Evolutionary conservation across 2,329 filamentous ascomycete genomes (phyloP).

Genomic region (Phialophora chinensis): DNA sequence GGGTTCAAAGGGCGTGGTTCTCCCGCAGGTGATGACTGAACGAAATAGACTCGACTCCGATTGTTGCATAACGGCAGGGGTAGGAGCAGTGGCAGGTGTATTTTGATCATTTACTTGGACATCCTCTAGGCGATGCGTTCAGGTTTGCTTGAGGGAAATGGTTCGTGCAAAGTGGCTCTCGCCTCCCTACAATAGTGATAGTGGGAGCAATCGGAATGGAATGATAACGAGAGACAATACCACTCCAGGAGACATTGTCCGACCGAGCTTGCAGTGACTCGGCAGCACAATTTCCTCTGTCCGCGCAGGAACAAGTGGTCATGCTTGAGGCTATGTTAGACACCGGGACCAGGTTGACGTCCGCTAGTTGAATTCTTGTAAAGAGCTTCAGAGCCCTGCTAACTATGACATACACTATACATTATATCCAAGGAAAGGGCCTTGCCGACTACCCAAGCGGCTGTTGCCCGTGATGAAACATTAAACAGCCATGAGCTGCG

Average conservation of each 20-base stretch:
- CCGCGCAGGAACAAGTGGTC: too few species aligned
- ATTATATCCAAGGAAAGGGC: not conserved
- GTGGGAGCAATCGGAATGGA: not conserved
- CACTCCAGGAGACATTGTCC: too few species aligned
- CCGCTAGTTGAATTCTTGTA: not conserved
- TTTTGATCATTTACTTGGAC: not conserved
- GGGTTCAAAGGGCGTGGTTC: slow-evolving; percentile 37
- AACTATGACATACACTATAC: not conserved
- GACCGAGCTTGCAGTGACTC: too few species aligned
- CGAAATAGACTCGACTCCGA: not conserved
- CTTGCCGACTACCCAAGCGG: not conserved
- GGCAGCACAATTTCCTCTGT: too few species aligned
- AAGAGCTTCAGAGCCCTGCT: not conserved
- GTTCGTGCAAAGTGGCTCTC: not conserved
- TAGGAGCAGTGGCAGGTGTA: not conserved
- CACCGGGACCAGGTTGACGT: not conserved
- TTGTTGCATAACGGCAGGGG: not conserved
- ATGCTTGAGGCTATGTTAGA: too few species aligned
- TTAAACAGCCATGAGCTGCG: not conserved
- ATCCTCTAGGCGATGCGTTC: not conserved
- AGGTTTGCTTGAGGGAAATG: not conserved
- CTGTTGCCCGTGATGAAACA: not conserved
- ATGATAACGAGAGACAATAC: not conserved
- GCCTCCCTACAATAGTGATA: not conserved
- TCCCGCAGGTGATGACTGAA: slow-evolving; percentile 13